Percentiles rank a stretch among this genome's conserved stretches.
These are phyloP conservation scores for Canna indica DNA, from an alignment of 176 grass and related monocot species.

Conservation along the genomic window DNA sequence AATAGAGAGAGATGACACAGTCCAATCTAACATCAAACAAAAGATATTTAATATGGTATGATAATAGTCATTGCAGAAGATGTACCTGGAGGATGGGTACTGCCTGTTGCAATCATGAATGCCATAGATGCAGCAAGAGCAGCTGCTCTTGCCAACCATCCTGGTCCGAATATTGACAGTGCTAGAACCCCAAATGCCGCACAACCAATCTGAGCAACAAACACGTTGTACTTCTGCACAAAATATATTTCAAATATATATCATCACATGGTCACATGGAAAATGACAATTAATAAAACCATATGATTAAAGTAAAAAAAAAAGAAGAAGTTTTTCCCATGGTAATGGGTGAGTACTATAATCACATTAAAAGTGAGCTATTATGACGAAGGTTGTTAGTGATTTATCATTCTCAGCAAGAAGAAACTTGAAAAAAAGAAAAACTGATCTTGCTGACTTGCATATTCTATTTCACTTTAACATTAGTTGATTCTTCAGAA, in stretches of 20 bases:
- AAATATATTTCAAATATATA: neutral
- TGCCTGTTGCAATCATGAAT: conserved; percentile 77
- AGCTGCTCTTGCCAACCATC: conserved; percentile 73
- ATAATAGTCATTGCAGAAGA: neutral
- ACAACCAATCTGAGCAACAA: conserved; percentile 73
- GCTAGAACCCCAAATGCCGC: conserved; percentile 71
- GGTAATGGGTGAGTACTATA: neutral
- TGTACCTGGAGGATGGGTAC: conserved; percentile 79
- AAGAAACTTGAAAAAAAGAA: neutral
- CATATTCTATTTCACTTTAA: neutral
- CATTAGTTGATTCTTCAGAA: neutral
- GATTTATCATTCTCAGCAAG: neutral
- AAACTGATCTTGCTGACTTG: neutral
- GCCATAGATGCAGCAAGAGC: conserved; percentile 81
- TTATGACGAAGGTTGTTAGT: neutral
- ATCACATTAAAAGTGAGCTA: neutral
- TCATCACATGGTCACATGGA: neutral
- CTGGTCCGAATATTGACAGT: conserved; percentile 71
- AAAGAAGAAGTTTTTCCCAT: neutral
- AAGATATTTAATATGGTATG: neutral
- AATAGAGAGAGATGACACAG: neutral
- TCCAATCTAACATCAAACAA: neutral
- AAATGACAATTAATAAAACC: neutral
- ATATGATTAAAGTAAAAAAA: neutral
- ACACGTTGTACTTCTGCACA: conserved; percentile 94